These are phyloP conservation scores for Davidsoniella neocaledoniae DNA, from an alignment of 2,329 filamentous ascomycete genomes.

Conservation along the genomic window DNA sequence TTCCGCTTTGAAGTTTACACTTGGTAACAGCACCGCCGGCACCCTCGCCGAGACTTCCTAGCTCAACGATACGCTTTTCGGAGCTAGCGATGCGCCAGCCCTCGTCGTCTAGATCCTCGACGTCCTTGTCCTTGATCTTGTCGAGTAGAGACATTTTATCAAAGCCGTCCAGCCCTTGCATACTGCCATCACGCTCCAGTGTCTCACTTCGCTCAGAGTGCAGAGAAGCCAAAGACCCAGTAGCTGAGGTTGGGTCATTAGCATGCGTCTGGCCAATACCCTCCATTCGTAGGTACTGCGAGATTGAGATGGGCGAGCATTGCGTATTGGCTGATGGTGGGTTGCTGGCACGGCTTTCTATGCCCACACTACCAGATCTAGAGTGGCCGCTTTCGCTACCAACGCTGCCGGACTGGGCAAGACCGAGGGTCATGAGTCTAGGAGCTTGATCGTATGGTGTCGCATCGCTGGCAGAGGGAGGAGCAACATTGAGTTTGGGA, in stretches of 20 bases:
- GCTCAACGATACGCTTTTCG: constrained; percentile 72
- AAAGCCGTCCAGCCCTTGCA: constrained; percentile 59
- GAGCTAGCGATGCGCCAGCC: constrained; percentile 87
- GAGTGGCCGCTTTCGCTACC: constrained; percentile 71
- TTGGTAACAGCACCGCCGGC: constrained; percentile 90
- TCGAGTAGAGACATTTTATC: constrained; percentile 47
- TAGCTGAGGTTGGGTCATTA: constrained; percentile 75
- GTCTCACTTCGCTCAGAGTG: constrained; percentile 69
- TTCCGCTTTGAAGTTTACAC: constrained; percentile 76
- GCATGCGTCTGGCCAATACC: constrained; percentile 51
- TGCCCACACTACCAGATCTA: constrained; percentile 66
- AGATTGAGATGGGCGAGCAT: constrained; percentile 64
- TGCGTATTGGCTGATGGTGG: constrained; percentile 78
- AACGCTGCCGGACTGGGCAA: constrained; percentile 51
- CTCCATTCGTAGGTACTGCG: constrained; percentile 29
- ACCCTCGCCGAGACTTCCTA: constrained; percentile 83
- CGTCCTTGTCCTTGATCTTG: constrained; percentile 55
- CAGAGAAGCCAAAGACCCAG: constrained; percentile 43
- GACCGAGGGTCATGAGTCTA: constrained; percentile 22
- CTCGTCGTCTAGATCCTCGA: constrained; percentile 87
- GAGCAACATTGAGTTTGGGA: constrained; percentile 71
- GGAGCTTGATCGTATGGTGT: constrained; percentile 50
- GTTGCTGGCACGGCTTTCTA: constrained; percentile 61
- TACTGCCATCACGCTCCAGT: constrained; percentile 47
- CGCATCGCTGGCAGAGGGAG: constrained; percentile 67